Evolutionary conservation across 352 stramenopile genomes (phyloP).

Genomic region (Globisporangium megalacanthum): DNA sequence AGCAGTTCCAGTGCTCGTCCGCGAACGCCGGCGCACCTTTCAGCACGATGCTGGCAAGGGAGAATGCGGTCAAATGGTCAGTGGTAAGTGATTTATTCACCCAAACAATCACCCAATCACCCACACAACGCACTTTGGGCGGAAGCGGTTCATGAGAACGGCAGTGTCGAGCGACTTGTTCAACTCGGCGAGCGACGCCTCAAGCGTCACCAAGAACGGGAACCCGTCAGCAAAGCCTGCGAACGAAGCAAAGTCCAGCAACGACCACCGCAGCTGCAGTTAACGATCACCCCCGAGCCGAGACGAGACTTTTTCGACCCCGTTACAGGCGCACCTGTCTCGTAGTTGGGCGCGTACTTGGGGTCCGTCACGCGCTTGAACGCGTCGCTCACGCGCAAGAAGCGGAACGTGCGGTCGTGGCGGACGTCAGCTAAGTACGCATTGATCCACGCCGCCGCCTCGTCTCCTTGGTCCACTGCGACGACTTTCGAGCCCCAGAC

Average conservation of each 20-base stretch:
- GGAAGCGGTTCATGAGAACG: slow-evolving; percentile 79
- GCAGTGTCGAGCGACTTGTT: slow-evolving; percentile 45
- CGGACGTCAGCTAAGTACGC: slow-evolving; percentile 36
- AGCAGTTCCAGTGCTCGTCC: slow-evolving; percentile 69
- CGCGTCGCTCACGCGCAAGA: slow-evolving; percentile 56
- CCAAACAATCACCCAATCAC: background rate
- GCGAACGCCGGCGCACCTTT: slow-evolving; percentile 52
- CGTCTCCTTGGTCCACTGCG: slow-evolving; percentile 58
- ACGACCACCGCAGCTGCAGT: background rate
- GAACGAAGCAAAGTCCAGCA: background rate
- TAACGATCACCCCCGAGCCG: too few species aligned
- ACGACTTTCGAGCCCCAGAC: slow-evolving; percentile 60
- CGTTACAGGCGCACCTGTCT: slow-evolving; percentile 24
- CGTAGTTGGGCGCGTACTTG: slow-evolving; percentile 55
- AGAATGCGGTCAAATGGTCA: background rate
- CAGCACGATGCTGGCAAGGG: slow-evolving; percentile 53
- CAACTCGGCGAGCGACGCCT: slow-evolving; percentile 55
- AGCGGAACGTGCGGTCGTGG: slow-evolving; percentile 31
- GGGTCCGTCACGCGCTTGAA: slow-evolving; percentile 45
- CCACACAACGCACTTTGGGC: slow-evolving; percentile 54
- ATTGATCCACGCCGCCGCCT: slow-evolving; percentile 56
- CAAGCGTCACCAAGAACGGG: slow-evolving; percentile 59
- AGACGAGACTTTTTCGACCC: background rate
- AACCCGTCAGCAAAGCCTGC: slow-evolving; percentile 75
- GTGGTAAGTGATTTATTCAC: too few species aligned